These are phyloP conservation scores for Umbellularia californica DNA, from an alignment of 164 flowering plant species.

Conservation along the genomic window DNA sequence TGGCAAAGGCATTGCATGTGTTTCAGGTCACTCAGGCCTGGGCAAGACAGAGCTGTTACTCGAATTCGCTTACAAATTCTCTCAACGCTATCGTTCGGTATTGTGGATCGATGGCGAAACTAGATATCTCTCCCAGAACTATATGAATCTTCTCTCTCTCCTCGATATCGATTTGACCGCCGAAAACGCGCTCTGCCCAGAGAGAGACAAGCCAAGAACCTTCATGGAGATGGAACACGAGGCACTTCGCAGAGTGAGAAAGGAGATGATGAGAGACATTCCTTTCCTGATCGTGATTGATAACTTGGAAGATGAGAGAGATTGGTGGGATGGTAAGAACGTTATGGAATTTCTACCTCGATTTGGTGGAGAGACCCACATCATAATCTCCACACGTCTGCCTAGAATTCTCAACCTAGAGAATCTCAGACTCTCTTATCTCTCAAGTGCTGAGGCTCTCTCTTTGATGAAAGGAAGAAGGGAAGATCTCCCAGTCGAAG, in stretches of 20 bases:
- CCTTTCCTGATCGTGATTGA: constrained; percentile 81
- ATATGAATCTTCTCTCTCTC: constrained; percentile 66
- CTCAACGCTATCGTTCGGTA: constrained; percentile 83
- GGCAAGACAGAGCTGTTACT: constrained; percentile 88
- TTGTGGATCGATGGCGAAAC: constrained; percentile 89
- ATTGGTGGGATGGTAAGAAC: constrained; percentile 85
- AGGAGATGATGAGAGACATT: constrained; percentile 77
- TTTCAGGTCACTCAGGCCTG: constrained; percentile 81
- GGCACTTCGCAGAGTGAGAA: constrained; percentile 63
- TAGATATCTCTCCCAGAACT: constrained; percentile 75
- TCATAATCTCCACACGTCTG: constrained; percentile 72
- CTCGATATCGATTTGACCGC: constrained; percentile 72
- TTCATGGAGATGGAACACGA: constrained; percentile 88
- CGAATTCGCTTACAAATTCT: constrained; percentile 76
- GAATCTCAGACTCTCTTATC: constrained; percentile 70
- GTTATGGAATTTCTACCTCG: constrained; percentile 95
- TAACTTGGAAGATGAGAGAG: constrained; percentile 84
- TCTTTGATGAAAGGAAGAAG: constrained; percentile 66
- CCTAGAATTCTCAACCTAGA: constrained; percentile 71
- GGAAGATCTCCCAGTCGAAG: constrained; percentile 50
- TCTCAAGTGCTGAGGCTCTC: constrained; percentile 82
- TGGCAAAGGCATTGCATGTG: constrained; percentile 87
- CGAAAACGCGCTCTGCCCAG: constrained; percentile 37
- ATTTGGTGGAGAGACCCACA: constrained; percentile 85
- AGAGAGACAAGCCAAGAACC: constrained; percentile 49